Percentiles rank a stretch among this genome's conserved stretches.
Conservation (phyloP, 2,329 filamentous ascomycete species). For the Septoria linicola region DNA sequence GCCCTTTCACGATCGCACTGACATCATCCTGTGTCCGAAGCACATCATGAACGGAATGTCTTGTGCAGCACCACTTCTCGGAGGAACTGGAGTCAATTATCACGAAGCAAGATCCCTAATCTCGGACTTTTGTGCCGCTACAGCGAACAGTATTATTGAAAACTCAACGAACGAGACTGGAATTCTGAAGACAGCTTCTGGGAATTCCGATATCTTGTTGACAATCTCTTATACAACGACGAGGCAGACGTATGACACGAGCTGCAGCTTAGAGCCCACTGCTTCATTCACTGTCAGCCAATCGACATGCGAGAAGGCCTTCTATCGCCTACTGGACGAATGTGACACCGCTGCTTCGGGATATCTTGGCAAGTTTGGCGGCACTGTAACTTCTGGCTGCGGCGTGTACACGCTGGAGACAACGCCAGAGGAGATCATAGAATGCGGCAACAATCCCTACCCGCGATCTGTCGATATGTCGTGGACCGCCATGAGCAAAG, state of each 20-base stretch:
- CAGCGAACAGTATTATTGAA: not conserved
- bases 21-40: no score
- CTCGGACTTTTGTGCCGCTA: constrained; percentile 12
- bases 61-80: constrained; percentile 10
- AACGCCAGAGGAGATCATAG: constrained; percentile 13
- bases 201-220: constrained; percentile 19
- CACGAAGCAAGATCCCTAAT: constrained; percentile 16
- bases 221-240: constrained; percentile 8
- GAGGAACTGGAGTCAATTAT: constrained; percentile 16
- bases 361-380: constrained; percentile 15
- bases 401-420: constrained; percentile 14
- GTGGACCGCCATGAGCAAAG: constrained; percentile 1
- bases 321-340: constrained; percentile 17
- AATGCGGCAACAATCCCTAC: constrained; percentile 21
- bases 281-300: constrained; percentile 1
- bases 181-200: constrained; percentile 13
- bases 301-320: constrained; percentile 11
- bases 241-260: constrained; percentile 2
- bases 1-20: no score
- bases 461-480: constrained; percentile 13
- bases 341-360: constrained; percentile 9
- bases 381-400: constrained; percentile 8
- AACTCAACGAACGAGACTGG: constrained; percentile 5
- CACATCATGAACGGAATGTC: constrained; percentile 3
- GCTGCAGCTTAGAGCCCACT: constrained; percentile 4